A percentile compares a stretch with the other conserved stretches of the same genome.
phyloP scores from a whole-genome alignment of 139 green algal genomes.

The Zygnema cylindricum region DNA sequence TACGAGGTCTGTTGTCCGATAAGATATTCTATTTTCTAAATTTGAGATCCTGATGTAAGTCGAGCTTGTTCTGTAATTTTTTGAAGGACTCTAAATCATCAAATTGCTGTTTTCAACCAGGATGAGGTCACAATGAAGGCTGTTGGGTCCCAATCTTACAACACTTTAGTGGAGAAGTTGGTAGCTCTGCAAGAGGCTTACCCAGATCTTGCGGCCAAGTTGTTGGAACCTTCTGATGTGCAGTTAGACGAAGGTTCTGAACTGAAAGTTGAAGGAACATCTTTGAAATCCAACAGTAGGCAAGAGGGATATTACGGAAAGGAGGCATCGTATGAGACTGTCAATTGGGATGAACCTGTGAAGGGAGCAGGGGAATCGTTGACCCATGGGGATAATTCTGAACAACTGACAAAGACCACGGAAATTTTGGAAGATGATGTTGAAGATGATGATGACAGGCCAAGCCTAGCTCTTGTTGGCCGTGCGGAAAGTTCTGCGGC shows the following conservation, averaged over 20 bases:
- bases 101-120: slow-evolving; percentile 13
- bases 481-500: not conserved
- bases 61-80: no score
- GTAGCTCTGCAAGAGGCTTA: slow-evolving; percentile 61
- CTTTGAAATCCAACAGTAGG: not conserved
- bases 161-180: slow-evolving; percentile 79
- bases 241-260: no score
- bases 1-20: no score
- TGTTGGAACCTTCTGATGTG: not conserved
- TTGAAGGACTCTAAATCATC: no score
- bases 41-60: no score
- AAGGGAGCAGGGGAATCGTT: not conserved
- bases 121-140: slow-evolving; percentile 45
- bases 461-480: not conserved
- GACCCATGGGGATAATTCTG: not conserved
- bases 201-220: not conserved
- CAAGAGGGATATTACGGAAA: not conserved
- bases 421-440: not conserved
- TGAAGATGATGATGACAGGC: not conserved
- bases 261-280: not conserved
- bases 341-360: not conserved
- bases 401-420: not conserved
- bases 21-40: no score
- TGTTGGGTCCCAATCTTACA: slow-evolving; percentile 76
- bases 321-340: not conserved